Base-by-base conservation (phyloP, 176 grass and related monocot genomes). In the Urochloa ruziziensis region DNA sequence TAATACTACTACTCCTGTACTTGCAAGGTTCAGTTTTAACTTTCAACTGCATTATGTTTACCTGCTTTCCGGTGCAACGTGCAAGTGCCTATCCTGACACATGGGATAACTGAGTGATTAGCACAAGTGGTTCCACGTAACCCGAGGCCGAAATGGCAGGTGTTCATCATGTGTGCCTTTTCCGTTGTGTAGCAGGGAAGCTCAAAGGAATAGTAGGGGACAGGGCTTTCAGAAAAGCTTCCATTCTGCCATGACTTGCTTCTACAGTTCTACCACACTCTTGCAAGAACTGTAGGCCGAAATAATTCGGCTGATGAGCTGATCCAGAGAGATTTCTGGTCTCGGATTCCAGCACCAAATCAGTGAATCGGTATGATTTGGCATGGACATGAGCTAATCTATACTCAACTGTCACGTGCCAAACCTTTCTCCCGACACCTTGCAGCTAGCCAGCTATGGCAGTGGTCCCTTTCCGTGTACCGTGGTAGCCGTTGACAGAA, bases 81-180 rank as follows among this genome's bases (percentile, higher is more conserved):
- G 43, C 27, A 49, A 14, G 8, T 46, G 33, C 18, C 75, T n/a
- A 75, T 28, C 60, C 57, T 65, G 21, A 33, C 69, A 27, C 54
- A 35, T 59, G 48, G 21, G 36, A 15, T 35, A 18, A 58, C 48
- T 24, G 33, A 47, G 29, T 29, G 60, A 68, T 78, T 19, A 71
- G 32, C 64, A 47, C 32, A 8, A 25, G 25, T 62, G 73, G 29
- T 61, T 77, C 54, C 56, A 30, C 74, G 42, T 16, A n/a, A 5
- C 7, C 21, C 44, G 30, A 53, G 61, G 54, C 8, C 7, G 9
- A 23, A 32, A 53, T 13, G 21, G 33, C 68, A 37, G 47, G 39
- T 46, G 74, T 11, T 67, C 68, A 40, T 83, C 44, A 65, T 79
- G 39, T 15, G 65, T 13, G 30, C 17, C 63, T 85, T 68, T 85